Base-by-base conservation (phyloP, 2,329 filamentous ascomycete species). In the Nothopassalora personata region DNA sequence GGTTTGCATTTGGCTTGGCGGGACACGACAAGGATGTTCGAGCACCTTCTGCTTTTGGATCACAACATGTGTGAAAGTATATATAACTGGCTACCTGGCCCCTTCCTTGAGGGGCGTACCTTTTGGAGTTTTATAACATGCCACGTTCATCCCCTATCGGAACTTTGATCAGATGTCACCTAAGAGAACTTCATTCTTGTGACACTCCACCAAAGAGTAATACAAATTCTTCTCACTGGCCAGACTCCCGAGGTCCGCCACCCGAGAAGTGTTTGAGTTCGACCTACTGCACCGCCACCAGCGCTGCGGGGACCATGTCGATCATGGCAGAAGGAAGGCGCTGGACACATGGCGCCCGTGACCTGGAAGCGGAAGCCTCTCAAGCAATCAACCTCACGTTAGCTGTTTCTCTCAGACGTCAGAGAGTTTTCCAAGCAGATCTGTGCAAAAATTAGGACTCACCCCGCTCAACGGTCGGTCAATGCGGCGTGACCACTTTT, bases 401-500 rank as follows among this genome's bases (percentile, higher is more conserved):
- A 51, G 49, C 49, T 43, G 39, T 43, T 43, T 43, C n/a, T 18
- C 8, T 43, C 5, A 13, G n/a, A 30, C 3, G 30, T 30, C 23
- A 19, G 6, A 31, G 30, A 34, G 30, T 31, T 19, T 33, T 23
- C 34, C 30, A 19, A 34, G 49, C 49, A 51, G 49, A 51, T 51
- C 49, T 51, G 49, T 34, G 30, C 46, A 51, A 34, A 51, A 51
- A 31, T 4, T 15, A 31, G n/a, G 28, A 51, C 49, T 15, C 49
- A 28, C 15, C 10, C 53, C 30, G 36, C 27, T 46, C 19, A 15
- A 19, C 48, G 55, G 55, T 52, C 48, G 55, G 55, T 52, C 52
- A 57, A 57, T 57, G 55, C 55, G 55, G 55, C 53, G 23, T 55
- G 27, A 55, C 23, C 18, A 15, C 43, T 36, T 30, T 31, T 19